A percentile compares a stretch with the other conserved stretches of the same genome.
Evolutionary conservation across 179 eudicot genomes (phyloP).

Genomic region (Dionaea muscipula): DNA sequence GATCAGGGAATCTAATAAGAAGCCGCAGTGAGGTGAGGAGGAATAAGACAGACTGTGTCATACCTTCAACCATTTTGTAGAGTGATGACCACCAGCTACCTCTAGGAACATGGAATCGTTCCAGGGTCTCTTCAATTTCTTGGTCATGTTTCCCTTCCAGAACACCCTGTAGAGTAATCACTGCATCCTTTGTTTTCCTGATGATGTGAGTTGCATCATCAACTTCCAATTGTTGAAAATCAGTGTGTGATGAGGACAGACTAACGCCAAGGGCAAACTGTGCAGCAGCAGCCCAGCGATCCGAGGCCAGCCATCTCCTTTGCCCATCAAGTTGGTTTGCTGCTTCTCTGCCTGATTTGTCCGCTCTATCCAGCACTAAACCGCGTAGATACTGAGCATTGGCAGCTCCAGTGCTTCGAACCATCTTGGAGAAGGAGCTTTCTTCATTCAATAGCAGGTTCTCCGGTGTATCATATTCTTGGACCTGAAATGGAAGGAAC

Average conservation of each 20-base stretch:
- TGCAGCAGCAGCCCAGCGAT: slow-evolving; percentile 78
- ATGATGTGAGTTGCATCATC: slow-evolving; percentile 45
- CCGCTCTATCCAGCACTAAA: slow-evolving; percentile 34
- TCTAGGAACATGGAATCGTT: slow-evolving; percentile 42
- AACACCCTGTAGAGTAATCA: slow-evolving; percentile 57
- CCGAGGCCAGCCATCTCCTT: slow-evolving; percentile 51
- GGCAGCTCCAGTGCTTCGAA: slow-evolving; percentile 78
- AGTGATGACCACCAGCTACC: slow-evolving; percentile 88
- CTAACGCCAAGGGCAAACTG: slow-evolving; percentile 58
- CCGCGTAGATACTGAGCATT: slow-evolving; percentile 69
- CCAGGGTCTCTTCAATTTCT: slow-evolving; percentile 57
- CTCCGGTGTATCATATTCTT: slow-evolving; percentile 70
- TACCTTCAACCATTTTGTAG: slow-evolving; percentile 80
- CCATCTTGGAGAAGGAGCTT: slow-evolving; percentile 80
- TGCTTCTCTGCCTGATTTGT: slow-evolving; percentile 22
- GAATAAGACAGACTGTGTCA: neutral
- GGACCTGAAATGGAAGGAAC: slow-evolving; percentile 29
- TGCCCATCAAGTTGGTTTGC: slow-evolving; percentile 33
- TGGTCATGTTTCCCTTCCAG: slow-evolving; percentile 63
- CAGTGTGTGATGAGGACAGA: slow-evolving; percentile 45
- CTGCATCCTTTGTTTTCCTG: slow-evolving; percentile 62
- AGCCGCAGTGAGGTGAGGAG: too few relatives aligned
- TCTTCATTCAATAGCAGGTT: slow-evolving; percentile 40
- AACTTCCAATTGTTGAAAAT: slow-evolving; percentile 44
- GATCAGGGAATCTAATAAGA: too few relatives aligned